Conservation (phyloP, 202 grass and related monocot species). For the Hordeum pubiflorum region DNA sequence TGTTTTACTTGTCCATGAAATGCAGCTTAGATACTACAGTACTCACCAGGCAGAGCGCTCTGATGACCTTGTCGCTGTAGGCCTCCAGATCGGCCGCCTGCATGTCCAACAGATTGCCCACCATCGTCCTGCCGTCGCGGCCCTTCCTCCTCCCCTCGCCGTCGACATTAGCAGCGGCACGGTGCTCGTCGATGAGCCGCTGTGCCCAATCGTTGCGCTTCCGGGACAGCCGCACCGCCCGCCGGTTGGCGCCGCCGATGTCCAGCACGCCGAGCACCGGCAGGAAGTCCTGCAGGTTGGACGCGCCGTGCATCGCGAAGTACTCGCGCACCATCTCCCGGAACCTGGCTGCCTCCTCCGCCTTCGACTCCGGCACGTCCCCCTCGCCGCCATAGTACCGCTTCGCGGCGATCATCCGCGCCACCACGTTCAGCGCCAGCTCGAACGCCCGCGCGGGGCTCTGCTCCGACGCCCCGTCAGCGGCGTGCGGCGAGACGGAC, state of each 20-base stretch:
- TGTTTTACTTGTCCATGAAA: no score
- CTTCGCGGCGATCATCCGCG: constrained; percentile 53
- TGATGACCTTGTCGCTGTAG: constrained; percentile 23
- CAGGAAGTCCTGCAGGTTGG: constrained; percentile 58
- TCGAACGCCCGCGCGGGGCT: constrained; percentile 34
- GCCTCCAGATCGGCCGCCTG: constrained; percentile 37
- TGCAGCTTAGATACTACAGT: no score
- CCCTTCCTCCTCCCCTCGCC: not conserved
- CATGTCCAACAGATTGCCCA: constrained; percentile 43
- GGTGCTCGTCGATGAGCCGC: constrained; percentile 47
- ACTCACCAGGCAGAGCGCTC: constrained; percentile 18
- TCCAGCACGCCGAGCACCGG: constrained; percentile 40
- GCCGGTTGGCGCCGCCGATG: constrained; percentile 29
- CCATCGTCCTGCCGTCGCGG: constrained; percentile 31
- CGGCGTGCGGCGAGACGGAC: constrained; percentile 4
- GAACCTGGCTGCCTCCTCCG: constrained; percentile 31
- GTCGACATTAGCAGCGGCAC: not conserved
- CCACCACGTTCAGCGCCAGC: constrained; percentile 41
- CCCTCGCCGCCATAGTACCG: constrained; percentile 35
- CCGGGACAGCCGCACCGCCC: constrained; percentile 21
- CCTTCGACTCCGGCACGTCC: not conserved
- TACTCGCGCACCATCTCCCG: constrained; percentile 38
- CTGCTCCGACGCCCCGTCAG: not conserved
- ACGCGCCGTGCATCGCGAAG: constrained; percentile 38
- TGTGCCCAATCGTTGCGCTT: constrained; percentile 38